Evolutionary conservation across 2,329 filamentous ascomycete genomes (phyloP), one percentile per base, ranked within the genome.

Genomic region (Lecanoromycetidae sp.): DNA sequence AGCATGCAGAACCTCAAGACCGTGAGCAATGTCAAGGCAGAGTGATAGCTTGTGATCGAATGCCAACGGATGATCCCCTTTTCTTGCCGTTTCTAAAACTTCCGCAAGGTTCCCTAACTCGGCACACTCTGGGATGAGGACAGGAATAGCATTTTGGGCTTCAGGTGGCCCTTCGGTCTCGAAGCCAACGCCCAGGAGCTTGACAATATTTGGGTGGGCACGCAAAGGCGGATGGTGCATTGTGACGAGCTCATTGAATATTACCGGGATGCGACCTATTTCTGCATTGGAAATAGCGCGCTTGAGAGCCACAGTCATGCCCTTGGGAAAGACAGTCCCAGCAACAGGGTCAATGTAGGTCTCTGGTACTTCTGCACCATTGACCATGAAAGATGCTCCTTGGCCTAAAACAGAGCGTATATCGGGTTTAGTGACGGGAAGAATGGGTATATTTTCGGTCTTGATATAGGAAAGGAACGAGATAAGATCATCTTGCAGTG

Each of bases 1-100:
- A 19, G 54, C 52, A 49, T 61, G 58, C 3, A 61, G 50, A 10
- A 52, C 53, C 37, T 59, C 52, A 5, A 61, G 36, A 4, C 58
- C 58, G 12, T 53, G 44, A 13, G 55, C 57, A 32, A 61, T 51
- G 37, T 60, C 58, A 7, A 59, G 46, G 40, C 56, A 55, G 10
- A 61, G 43, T 25, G 49, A 46, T 7, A 52, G 13, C 33, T 54
- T 52, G 8, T 54, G 44, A 7, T 52, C 42, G 20, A 52, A 55
- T 3, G 33, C 25, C 22, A 55, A 29, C 9, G 53, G 46, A 10
- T 46, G 39, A 36, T 50, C 52, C 23, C 50, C 52, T 34, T 50
- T 55, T 34, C 46, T 48, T 4, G 49, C 49, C 9, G 46, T 53
- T 30, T 53, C 52, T 8, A 53, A 35, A 29, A 52, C 39, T 27